Percentiles rank a stretch among this genome's conserved stretches.
These are phyloP conservation scores for Stephanocyclus meneghinianus DNA, from an alignment of 352 stramenopile species.

Conservation along the genomic window DNA sequence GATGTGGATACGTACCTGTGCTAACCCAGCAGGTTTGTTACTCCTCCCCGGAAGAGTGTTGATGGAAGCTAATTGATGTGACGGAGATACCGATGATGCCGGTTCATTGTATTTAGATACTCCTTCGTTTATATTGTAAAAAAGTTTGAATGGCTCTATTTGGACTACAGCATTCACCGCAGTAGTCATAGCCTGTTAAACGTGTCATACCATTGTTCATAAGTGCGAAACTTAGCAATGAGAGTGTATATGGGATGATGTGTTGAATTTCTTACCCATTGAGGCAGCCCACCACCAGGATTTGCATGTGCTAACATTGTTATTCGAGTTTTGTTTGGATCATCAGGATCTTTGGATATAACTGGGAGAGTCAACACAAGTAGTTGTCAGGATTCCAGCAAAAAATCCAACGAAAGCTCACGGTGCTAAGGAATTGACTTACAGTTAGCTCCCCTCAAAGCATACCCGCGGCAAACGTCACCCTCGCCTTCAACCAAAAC, in stretches of 20 bases:
- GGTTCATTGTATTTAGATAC: slow-evolving; percentile 40
- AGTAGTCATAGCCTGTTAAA: slow-evolving; percentile 58
- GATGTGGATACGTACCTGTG: slow-evolving; percentile 24
- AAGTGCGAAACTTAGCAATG: not conserved
- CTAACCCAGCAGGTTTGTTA: slow-evolving; percentile 64
- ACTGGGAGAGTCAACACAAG: slow-evolving; percentile 27
- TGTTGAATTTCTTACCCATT: slow-evolving; percentile 50
- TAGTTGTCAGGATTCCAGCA: not conserved
- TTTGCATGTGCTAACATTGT: slow-evolving; percentile 71
- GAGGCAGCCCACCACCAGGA: slow-evolving; percentile 67
- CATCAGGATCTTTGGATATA: slow-evolving; percentile 67
- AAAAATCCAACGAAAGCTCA: not conserved
- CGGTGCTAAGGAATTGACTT: slow-evolving; percentile 14
- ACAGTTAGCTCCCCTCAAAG: slow-evolving; percentile 76
- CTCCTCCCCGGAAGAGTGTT: slow-evolving; percentile 36
- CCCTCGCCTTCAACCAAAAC: slow-evolving; percentile 58
- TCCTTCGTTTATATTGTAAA: slow-evolving; percentile 78
- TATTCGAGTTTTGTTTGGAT: slow-evolving; percentile 77
- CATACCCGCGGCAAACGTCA: slow-evolving; percentile 67
- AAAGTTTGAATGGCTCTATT: slow-evolving; percentile 83
- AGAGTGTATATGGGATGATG: slow-evolving; percentile 3
- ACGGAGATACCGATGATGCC: not conserved
- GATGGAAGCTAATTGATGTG: slow-evolving; percentile 19
- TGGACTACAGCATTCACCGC: slow-evolving; percentile 73
- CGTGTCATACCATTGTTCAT: not conserved